Base-by-base conservation (phyloP, 306 rosid genomes). In the Purshia tridentata region DNA sequence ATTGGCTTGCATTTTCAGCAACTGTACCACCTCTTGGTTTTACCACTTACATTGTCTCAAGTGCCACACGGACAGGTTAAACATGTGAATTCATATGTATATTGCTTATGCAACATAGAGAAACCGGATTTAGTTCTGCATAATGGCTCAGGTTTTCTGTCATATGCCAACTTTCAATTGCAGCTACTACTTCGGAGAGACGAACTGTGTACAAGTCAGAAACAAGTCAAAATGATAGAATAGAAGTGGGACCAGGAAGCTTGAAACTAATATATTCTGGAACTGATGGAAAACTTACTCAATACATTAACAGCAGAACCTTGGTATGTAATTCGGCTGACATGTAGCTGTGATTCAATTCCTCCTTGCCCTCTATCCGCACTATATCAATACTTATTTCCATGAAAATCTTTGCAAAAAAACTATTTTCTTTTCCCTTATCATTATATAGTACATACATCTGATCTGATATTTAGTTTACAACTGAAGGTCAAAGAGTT, bases 21-120 rank as follows among this genome's bases (percentile, higher is more conserved):
- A 37, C 78, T 22, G 90, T 87, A 46, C 96, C 98, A 39, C 92
- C 98, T 51, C 92, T 92, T 73, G 98, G 98, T 77, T 92, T 90
- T 82, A 90, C 83, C 79, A 86, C 96, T 67, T 92, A 92, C 82
- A 78, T 78, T 55, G 76, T 92, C 66, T 90, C 95, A 57, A 67
- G 78, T 52, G 81, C 74, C 65, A 75, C 67, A 75, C 52, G 45
- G 58, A 49, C 78, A 75, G 86, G 80, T 78, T 55, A 8, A 37
- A 6, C 54, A 29, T 64, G 47, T n/a, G 0, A 42, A 6, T 63
- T 53, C 9, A 39, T 13, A 23, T 12, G 1, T 45, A 3, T 47
- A 44, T 65, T 45, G 1, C 51, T 62, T 35, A 62, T 69, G 41
- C 67, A 64, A 52, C 35, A 29, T 50, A 46, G 15, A 5, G 39